Evolutionary conservation across 73 alveolate species (phyloP).

Genomic region (Stentor coeruleus): DNA sequence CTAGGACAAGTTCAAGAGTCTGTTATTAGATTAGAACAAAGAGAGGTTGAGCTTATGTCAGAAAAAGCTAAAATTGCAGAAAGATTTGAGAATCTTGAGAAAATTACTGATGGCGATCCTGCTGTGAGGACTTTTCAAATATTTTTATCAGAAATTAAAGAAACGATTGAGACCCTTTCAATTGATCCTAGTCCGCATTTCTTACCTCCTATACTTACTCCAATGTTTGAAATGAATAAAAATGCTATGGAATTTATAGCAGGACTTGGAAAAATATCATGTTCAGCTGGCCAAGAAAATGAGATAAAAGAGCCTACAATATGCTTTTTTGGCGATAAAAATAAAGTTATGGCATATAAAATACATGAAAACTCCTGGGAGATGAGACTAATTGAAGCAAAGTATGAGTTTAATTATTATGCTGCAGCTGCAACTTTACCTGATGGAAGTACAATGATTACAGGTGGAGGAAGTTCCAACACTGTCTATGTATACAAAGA

Average conservation of each 20-base stretch:
- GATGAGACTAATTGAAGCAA: constrained; percentile 27
- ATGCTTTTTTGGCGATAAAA: constrained; percentile 77
- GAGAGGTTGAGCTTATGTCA: background rate
- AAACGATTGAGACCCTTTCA: constrained; percentile 27
- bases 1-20: background rate
- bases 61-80: background rate
- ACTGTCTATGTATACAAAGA: constrained; percentile 53
- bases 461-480: constrained; percentile 82
- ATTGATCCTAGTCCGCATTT: background rate
- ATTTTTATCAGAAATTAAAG: constrained; percentile 28
- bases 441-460: constrained; percentile 69
- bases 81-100: background rate
- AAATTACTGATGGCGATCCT: background rate
- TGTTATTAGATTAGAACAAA: background rate
- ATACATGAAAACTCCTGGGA: constrained; percentile 53
- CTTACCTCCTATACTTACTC: constrained; percentile 5
- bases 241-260: constrained; percentile 17
- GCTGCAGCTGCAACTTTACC: constrained; percentile 84
- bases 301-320: constrained; percentile 35
- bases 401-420: constrained; percentile 57
- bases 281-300: constrained; percentile 15
- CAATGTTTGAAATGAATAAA: constrained; percentile 19
- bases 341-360: constrained; percentile 62
- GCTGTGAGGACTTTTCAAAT: background rate
- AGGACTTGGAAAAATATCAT: constrained; percentile 26